Evolutionary conservation across 2,329 filamentous ascomycete genomes (phyloP), one percentile per base, ranked within the genome.

Genomic region (Aspergillus calidoustus): DNA sequence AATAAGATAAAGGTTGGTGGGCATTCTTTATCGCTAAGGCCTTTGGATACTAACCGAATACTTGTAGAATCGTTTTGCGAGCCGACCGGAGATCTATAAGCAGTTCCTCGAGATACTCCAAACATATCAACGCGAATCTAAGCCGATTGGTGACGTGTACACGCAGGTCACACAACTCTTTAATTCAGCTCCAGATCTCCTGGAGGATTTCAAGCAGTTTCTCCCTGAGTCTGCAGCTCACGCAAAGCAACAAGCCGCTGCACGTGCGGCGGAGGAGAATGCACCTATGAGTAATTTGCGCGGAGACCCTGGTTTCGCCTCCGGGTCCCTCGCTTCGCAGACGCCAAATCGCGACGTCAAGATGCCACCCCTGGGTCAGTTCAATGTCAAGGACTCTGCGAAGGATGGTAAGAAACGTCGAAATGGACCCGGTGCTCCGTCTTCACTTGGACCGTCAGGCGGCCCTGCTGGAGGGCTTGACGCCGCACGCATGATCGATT

Each of bases 131-230:
- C 88, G 95, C 60, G 95, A 99, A 76, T 96, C 95, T 57, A 98
- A 98, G 74, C 96, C 95, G 0, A 99, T 99, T 43, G 93, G 97
- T 76, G 95, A 99, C 77, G 95, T 99, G 3, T 99, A 99, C 76
- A 91, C 92, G 1, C 95, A 99, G 77, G 95, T 99, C 25, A 99
- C 96, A 0, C 91, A 90, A 34, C 83, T 99, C 1, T 99, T 99
- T 80, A 93, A 92, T 73, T 90, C 91, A 5, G 95, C 96, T 0
- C 94, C 94, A 4, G 95, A 99, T 78, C 86, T 99, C 13, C 83
- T 99, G 2, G 95, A 99, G 77, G 95, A 99, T 73, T 99, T 99
- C 76, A 99, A 99, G 77, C 95, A 99, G 73, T 99, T 99, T 69
- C 84, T 99, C 7, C 95, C 95, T 0, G 95, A 99, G 75, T 96